Percentiles rank a stretch among this genome's conserved stretches.
These are phyloP conservation scores for Austropuccinia psidii DNA, from an alignment of 1,284 basidiomycete genomes.

Conservation along the genomic window DNA sequence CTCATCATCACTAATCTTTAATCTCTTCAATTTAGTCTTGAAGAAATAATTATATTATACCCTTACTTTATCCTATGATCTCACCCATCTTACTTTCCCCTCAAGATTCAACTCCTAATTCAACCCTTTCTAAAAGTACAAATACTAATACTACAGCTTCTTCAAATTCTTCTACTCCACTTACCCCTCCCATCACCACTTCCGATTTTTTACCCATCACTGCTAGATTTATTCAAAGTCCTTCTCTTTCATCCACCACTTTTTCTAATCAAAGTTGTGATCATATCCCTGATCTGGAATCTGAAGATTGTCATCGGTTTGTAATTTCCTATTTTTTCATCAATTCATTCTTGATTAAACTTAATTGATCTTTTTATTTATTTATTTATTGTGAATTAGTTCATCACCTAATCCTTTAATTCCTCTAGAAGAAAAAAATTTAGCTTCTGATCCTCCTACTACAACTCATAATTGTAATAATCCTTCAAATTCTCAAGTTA, in stretches of 20 bases:
- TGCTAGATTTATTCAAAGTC: slow-evolving; percentile 70
- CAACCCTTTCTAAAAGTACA: slow-evolving; percentile 42
- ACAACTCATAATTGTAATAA: too few relatives aligned
- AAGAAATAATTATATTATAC: slow-evolving; percentile 74
- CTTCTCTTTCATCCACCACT: slow-evolving; percentile 47
- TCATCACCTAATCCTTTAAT: too few relatives aligned
- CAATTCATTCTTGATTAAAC: too few relatives aligned
- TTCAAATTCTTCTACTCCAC: slow-evolving; percentile 30
- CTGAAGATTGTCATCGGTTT: slow-evolving; percentile 32
- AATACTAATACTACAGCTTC: slow-evolving; percentile 34
- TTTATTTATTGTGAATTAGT: too few relatives aligned
- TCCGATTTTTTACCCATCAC: slow-evolving; percentile 76
- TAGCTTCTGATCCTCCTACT: too few relatives aligned
- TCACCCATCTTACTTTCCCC: slow-evolving; percentile 51
- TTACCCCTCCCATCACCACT: slow-evolving; percentile 35
- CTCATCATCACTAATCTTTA: background rate
- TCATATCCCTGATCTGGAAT: slow-evolving; percentile 34
- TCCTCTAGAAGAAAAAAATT: too few relatives aligned
- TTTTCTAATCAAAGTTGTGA: slow-evolving; percentile 27
- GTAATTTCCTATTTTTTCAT: too few relatives aligned
- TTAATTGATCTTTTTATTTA: too few relatives aligned
- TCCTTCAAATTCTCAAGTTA: too few relatives aligned
- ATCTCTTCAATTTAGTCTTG: background rate
- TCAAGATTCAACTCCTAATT: slow-evolving; percentile 52
- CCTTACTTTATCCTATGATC: slow-evolving; percentile 70